A percentile compares a stretch with the other conserved stretches of the same genome.
Conservation (phyloP, 192 early-diverging fungal genomes). For the Backusella westeae region DNA sequence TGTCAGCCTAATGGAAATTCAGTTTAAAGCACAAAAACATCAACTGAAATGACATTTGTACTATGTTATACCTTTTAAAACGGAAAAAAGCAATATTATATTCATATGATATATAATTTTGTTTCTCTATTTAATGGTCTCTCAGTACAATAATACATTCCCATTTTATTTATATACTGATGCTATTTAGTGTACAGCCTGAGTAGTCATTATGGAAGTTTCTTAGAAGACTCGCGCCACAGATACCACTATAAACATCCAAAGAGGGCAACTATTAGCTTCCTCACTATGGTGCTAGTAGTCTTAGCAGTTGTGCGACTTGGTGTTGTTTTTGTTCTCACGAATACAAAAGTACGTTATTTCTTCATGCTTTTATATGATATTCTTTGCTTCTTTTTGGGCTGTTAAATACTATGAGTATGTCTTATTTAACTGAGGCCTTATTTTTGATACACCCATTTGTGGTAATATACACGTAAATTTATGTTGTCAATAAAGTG, state of each 20-base stretch:
- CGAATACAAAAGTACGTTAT: background rate
- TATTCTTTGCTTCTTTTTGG: background rate
- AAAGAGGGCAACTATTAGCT: background rate
- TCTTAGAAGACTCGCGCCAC: no score
- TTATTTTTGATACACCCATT: background rate
- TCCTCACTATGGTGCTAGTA: no score
- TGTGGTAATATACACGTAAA: background rate
- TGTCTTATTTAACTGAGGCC: background rate
- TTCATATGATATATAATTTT: no score
- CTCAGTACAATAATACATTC: no score
- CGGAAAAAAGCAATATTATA: background rate
- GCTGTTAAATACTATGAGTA: background rate
- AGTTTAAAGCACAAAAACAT: background rate
- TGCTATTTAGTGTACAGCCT: no score
- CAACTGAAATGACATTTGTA: background rate
- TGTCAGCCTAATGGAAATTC: background rate
- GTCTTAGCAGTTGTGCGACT: background rate
- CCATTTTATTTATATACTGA: no score
- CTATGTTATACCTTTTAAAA: background rate
- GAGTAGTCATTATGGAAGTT: no score
- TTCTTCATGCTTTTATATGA: background rate
- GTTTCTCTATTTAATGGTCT: no score
- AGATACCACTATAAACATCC: no score
- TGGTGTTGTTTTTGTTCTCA: background rate
- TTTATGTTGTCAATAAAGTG: background rate